These are phyloP conservation scores for Lepidium didymum DNA, from an alignment of 345 rosid genomes.

Conservation along the genomic window DNA sequence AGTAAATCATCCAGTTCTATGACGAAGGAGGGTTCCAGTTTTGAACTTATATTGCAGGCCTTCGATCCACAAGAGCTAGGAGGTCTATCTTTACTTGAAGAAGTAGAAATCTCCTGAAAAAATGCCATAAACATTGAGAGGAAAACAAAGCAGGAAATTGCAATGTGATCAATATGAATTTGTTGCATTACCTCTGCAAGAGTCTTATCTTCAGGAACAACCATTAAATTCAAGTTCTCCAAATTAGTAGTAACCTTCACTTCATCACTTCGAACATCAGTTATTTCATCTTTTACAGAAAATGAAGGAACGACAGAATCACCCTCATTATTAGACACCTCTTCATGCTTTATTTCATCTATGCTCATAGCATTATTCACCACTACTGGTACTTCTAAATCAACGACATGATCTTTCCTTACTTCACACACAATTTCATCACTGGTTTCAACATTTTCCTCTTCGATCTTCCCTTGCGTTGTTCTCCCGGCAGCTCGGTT, in stretches of 20 bases:
- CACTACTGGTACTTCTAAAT: slow-evolving; percentile 6
- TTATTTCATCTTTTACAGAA: slow-evolving; percentile 7
- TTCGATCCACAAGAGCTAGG: slow-evolving; percentile 22
- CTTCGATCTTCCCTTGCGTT: slow-evolving; percentile 28
- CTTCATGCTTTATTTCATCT: slow-evolving; percentile 21
- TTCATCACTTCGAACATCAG: slow-evolving; percentile 12
- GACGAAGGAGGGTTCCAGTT: neutral
- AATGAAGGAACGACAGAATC: slow-evolving; percentile 8
- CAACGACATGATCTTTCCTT: neutral
- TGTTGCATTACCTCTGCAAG: slow-evolving; percentile 32
- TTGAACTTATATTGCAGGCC: neutral
- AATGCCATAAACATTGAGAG: slow-evolving; percentile 22
- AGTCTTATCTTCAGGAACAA: slow-evolving; percentile 21
- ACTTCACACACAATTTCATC: neutral
- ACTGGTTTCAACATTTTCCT: slow-evolving; percentile 18
- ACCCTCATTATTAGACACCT: slow-evolving; percentile 9
- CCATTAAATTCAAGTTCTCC: slow-evolving; percentile 22
- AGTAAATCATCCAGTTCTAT: neutral
- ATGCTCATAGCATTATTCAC: neutral
- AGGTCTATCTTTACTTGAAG: slow-evolving; percentile 36
- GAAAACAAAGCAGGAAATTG: neutral
- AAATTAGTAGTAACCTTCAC: neutral
- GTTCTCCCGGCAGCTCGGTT: slow-evolving; percentile 61
- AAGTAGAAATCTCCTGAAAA: slow-evolving; percentile 23
- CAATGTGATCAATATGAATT: neutral